Evolutionary conservation across 1,284 basidiomycete species (phyloP), one percentile per base, ranked within the genome.

Genomic region (Sanghuangporus sanghuang): DNA sequence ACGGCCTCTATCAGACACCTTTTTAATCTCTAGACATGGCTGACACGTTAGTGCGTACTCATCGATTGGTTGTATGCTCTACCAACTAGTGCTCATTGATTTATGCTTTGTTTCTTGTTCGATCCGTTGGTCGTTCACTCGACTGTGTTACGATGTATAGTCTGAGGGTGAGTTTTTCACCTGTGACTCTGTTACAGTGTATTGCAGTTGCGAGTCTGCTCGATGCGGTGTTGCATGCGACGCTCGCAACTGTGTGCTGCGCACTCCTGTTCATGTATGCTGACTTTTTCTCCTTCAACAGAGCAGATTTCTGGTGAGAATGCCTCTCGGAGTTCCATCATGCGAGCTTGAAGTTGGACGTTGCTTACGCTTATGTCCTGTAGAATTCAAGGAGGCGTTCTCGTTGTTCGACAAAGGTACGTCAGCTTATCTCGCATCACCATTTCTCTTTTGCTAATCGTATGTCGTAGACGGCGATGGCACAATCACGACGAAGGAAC

Each of bases 401-500:
- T 93, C 92, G 68, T 85, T 95, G 35, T 96, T 96, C 75, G 94
- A 96, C 80, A 94, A 93, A 79, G 92, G 92, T 93, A 66, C 69
- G 83, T 76, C 6, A 54, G 32, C 40, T 53, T 21, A 55, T 39
- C 35, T 16, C 57, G 59, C 27, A n/a, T 14, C 35, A 14, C 32
- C 39, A 46, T 52, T 46, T 9, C 14, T 21, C 5, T 46, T 14
- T 32, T 16, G n/a, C 11, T 38, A 53, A 42, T n/a, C 23, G 46
- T 21, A 32, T 12, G 9, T 39, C 39, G 8, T 69, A 95, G 95
- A 97, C 73, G 93, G 94, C 71, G 95, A 98, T 84, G 95, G 95
- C 76, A 96, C 94, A 64, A 97, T 98, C 83, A 97, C 95, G 64
- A 93, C 92, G 69, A 89, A 89, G 73, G 95, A 98, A 80, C 90